These are phyloP conservation scores for Buddleja alternifolia DNA, from an alignment of 257 asterid species.

Conservation along the genomic window DNA sequence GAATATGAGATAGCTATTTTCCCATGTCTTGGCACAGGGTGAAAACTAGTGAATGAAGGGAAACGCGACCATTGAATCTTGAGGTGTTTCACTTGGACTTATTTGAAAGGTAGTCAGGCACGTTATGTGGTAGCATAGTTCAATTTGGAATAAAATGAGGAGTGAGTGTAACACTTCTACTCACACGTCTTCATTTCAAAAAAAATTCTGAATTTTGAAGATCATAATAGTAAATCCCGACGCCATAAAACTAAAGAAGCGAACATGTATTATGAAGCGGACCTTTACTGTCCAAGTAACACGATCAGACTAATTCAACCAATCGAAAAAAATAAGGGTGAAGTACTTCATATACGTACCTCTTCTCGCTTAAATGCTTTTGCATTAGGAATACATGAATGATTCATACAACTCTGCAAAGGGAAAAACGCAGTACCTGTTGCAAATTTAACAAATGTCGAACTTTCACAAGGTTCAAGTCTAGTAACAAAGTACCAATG, in stretches of 20 bases:
- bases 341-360: conserved; percentile 44
- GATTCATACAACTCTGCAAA: conserved; percentile 92
- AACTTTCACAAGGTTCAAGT: conserved; percentile 9
- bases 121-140: no score
- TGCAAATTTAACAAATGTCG: conserved; percentile 28
- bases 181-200: no score
- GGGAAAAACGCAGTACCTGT: conserved; percentile 93
- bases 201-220: not conserved
- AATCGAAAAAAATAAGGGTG: not conserved
- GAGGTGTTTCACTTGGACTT: no score
- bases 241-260: not conserved
- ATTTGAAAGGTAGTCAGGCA: no score
- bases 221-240: not conserved
- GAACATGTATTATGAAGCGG: not conserved
- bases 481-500: no score
- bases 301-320: not conserved
- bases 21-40: no score
- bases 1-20: no score
- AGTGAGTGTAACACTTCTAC: no score
- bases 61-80: no score
- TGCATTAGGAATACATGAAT: conserved; percentile 88
- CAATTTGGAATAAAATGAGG: no score
- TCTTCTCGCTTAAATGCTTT: conserved; percentile 89
- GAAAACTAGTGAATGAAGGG: no score
- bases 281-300: not conserved